Base-by-base conservation (phyloP, 768 basidiomycete species). In the Amanita brunnescens region DNA sequence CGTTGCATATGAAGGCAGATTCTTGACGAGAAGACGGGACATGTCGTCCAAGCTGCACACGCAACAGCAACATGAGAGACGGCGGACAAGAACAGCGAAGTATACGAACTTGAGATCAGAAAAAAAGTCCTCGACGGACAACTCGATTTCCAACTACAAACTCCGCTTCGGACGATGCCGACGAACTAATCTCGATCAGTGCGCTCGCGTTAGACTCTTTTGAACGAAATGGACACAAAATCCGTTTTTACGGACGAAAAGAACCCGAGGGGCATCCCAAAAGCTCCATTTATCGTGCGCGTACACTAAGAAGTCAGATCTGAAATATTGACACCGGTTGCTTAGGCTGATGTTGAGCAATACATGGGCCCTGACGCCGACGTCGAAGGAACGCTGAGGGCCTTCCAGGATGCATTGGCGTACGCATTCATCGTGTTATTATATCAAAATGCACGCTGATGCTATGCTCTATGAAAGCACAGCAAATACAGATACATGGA, bases 401-500 rank as follows among this genome's bases (percentile, higher is more conserved):
- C 73, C 38, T 87, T 97, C 62, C 90, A 96, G 62, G 92, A 95
- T 69, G 92, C 91, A 20, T 78, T 96, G 66, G 88, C 93, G 94
- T 97, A 71, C 69, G 93, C 70, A 30, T 32, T 49, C 55, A 47
- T 32, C 47, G 49, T 34, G 48, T 56, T 54, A 55, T 38, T 56
- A 7, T 39, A 34, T 43, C 39, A 54, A 43, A 30, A 49, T 49
- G 45, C 54, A 51, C 54, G 56, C 54, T 62, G 37, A 59, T 63
- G 48, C 56, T 58, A 55, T 55, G 42, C 58, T 51, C 54, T 59
- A 58, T 56, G 67, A 67, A 75, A 74, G 74, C 65, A 62, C 70
- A 99, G 95, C 59, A 98, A 99, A 75, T 98, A 99, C 74, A 87
- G 89, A 45, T 97, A 95, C 70, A 98, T 99, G 95, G 95, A 98